Percentiles rank a stretch among this genome's conserved stretches.
Conservation (phyloP, 768 basidiomycete genomes). For the Suillus paluster region DNA sequence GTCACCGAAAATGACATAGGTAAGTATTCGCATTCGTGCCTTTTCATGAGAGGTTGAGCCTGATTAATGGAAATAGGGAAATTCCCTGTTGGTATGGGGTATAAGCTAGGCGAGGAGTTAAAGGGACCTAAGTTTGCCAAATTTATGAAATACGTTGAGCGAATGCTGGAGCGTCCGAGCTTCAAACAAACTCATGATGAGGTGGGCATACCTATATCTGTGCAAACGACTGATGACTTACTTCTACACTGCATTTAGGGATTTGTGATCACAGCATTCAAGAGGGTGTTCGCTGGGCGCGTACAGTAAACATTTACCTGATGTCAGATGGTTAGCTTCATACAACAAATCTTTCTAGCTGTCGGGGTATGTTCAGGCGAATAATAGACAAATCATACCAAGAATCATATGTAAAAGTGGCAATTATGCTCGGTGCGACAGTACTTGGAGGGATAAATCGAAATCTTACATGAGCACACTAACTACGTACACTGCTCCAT, state of each 20-base stretch:
- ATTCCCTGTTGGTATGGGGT: constrained; percentile 51
- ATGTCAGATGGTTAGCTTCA: too few relatives aligned
- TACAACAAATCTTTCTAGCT: too few relatives aligned
- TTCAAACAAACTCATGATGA: too few relatives aligned
- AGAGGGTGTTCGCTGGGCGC: too few relatives aligned
- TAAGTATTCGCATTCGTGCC: not conserved
- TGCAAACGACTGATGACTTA: too few relatives aligned
- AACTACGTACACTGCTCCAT: constrained; percentile 56
- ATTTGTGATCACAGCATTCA: too few relatives aligned
- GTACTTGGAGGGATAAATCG: not conserved
- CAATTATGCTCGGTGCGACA: not conserved
- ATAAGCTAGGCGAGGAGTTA: constrained; percentile 45
- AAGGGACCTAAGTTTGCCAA: constrained; percentile 48
- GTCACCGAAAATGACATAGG: constrained; percentile 47
- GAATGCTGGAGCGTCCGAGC: constrained; percentile 40
- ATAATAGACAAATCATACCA: too few relatives aligned
- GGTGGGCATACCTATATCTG: too few relatives aligned
- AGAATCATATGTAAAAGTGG: too few relatives aligned
- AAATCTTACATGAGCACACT: not conserved
- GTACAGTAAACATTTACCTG: too few relatives aligned
- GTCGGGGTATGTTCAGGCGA: too few relatives aligned
- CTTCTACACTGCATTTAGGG: too few relatives aligned
- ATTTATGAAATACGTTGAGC: constrained; percentile 51
- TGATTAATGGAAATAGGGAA: constrained; percentile 44
- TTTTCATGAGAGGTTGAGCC: not conserved